phyloP scores from a whole-genome alignment of 176 grass and related monocot genomes.

The Rhynchospora pubera region DNA sequence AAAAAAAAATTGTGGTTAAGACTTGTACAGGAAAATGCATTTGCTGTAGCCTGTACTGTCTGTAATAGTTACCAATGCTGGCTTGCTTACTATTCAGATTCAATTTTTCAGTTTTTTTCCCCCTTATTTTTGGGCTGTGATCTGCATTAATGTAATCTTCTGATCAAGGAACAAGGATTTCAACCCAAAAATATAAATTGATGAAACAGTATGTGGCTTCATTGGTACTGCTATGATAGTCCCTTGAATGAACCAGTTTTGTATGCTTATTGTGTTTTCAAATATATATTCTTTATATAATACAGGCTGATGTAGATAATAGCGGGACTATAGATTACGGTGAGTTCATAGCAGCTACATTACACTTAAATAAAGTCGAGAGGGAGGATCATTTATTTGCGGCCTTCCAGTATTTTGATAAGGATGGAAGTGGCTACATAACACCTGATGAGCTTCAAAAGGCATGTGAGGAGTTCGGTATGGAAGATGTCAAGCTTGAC shows the following conservation, averaged over 20 bases:
- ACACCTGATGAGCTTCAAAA: conserved; percentile 90
- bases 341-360: conserved; percentile 78
- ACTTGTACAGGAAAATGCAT: not conserved
- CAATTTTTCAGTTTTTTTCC: not conserved
- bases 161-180: not conserved
- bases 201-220: not conserved
- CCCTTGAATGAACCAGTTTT: not conserved
- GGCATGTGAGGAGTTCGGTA: conserved; percentile 82
- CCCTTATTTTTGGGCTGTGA: not conserved
- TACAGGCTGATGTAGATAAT: conserved; percentile 86
- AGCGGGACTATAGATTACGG: conserved; percentile 86
- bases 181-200: not conserved
- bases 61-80: not conserved
- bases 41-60: not conserved
- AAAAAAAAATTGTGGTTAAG: not conserved
- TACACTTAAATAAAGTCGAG: conserved; percentile 93
- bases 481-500: conserved; percentile 57
- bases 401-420: conserved; percentile 95
- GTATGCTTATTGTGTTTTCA: not conserved
- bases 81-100: not conserved
- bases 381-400: conserved; percentile 82
- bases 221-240: not conserved
- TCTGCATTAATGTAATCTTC: not conserved
- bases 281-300: not conserved
- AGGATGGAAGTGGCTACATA: conserved; percentile 91